These are phyloP conservation scores for Calonectria ilicicola DNA, from an alignment of 2,329 filamentous ascomycete genomes.

Conservation along the genomic window DNA sequence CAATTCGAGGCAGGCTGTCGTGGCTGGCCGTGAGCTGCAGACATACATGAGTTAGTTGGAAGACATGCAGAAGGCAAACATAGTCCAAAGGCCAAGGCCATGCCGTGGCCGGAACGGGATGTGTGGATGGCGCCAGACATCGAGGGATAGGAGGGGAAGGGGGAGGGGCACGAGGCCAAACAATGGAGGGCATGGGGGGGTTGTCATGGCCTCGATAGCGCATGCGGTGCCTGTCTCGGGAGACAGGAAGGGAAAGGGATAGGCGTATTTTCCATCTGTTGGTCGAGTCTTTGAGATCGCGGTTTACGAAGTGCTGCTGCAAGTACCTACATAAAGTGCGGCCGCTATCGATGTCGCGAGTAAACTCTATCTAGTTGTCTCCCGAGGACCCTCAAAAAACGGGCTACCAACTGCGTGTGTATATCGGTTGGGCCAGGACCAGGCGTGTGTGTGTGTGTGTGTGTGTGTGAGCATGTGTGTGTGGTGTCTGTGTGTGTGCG, in stretches of 20 bases:
- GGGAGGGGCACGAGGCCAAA: conserved; percentile 18
- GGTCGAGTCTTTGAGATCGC: conserved; percentile 17
- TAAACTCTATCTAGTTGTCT: conserved; percentile 14
- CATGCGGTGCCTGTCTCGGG: conserved; percentile 24
- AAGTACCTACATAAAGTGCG: background rate
- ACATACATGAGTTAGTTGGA: conserved; percentile 3
- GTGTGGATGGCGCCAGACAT: conserved; percentile 6
- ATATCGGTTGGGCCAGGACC: background rate
- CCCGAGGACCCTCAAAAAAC: background rate
- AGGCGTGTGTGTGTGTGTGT: background rate
- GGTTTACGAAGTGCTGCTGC: background rate
- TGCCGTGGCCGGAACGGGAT: background rate
- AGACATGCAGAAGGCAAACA: conserved; percentile 5
- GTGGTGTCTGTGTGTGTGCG: background rate
- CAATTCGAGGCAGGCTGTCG: background rate
- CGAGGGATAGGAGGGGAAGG: background rate
- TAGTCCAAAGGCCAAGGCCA: background rate
- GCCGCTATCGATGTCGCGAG: background rate
- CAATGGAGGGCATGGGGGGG: conserved; percentile 33
- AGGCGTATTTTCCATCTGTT: conserved; percentile 4
- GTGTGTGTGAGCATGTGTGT: background rate
- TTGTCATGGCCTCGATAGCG: conserved; percentile 24
- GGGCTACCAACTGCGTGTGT: background rate
- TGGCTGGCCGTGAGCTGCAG: conserved; percentile 11
- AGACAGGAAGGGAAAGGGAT: conserved; percentile 19